Conservation (phyloP, 192 early-diverging fungal species). For the Gryganskiella cystojenkinii region DNA sequence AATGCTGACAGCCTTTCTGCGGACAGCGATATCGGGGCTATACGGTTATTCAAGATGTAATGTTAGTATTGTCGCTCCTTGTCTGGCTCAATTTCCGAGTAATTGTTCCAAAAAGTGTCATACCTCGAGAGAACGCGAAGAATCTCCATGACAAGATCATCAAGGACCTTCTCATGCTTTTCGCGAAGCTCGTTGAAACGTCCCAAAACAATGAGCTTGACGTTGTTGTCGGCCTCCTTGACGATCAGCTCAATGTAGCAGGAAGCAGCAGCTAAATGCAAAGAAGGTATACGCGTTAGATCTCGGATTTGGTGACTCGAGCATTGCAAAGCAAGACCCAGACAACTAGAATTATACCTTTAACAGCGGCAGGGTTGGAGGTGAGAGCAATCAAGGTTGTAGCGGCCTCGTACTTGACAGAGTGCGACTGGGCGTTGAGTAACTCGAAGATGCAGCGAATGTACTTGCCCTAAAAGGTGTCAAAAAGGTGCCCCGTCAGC, state of each 20-base stretch:
- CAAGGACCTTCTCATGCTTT: slow-evolving; percentile 89
- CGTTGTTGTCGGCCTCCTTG: slow-evolving; percentile 97
- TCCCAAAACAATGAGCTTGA: slow-evolving; percentile 96
- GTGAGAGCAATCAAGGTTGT: slow-evolving; percentile 90
- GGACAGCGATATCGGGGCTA: slow-evolving; percentile 95
- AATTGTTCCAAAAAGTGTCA: slow-evolving; percentile 10
- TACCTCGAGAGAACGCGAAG: slow-evolving; percentile 86
- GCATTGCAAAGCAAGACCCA: not conserved
- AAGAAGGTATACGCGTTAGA: not conserved
- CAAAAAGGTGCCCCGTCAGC: not conserved
- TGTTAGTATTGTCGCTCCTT: not conserved
- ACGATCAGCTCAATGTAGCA: slow-evolving; percentile 92
- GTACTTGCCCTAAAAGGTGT: slow-evolving; percentile 77
- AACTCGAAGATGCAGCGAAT: slow-evolving; percentile 91
- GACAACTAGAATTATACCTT: slow-evolving; percentile 62
- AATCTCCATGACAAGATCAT: slow-evolving; percentile 97
- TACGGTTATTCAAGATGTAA: not conserved
- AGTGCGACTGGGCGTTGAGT: slow-evolving; percentile 80
- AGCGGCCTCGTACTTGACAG: slow-evolving; percentile 99
- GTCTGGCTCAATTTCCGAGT: not conserved
- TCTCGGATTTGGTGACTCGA: not conserved
- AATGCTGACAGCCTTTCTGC: slow-evolving; percentile 86
- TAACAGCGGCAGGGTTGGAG: slow-evolving; percentile 88
- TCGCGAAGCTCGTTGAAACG: slow-evolving; percentile 88
- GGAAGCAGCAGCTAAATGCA: slow-evolving; percentile 77